These are phyloP conservation scores for Ganoderma multipileum DNA, from an alignment of 1,284 basidiomycete species.

Conservation along the genomic window DNA sequence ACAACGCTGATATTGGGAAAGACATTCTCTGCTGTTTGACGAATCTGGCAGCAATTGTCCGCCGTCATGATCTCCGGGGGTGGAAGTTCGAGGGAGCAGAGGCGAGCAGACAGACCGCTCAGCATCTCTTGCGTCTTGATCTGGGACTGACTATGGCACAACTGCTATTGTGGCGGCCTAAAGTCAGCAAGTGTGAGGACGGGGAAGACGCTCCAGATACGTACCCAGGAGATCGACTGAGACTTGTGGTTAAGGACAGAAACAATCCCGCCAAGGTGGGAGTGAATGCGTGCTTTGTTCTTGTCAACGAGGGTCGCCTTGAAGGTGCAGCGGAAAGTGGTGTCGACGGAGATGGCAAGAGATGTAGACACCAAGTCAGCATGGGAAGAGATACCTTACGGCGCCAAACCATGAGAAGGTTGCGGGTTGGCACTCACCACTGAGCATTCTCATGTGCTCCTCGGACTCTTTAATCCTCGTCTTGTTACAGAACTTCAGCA, in stretches of 20 bases:
- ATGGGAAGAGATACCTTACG: not conserved
- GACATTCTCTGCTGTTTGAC: not conserved
- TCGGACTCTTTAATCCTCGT: not conserved
- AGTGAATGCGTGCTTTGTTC: not conserved
- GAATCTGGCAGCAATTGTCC: not conserved
- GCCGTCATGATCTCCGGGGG: not conserved
- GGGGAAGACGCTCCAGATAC: not conserved
- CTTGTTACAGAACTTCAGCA: not conserved
- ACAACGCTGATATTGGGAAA: not conserved
- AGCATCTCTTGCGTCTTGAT: not conserved
- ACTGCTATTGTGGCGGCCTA: not conserved
- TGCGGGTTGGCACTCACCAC: not conserved
- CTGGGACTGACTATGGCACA: not conserved
- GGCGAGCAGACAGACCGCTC: not conserved
- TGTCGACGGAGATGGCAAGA: not conserved
- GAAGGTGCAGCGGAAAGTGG: not conserved
- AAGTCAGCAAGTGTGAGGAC: not conserved
- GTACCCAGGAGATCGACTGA: not conserved
- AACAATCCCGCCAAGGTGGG: not conserved
- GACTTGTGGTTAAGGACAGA: not conserved
- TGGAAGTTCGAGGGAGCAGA: not conserved
- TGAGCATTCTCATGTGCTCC: not conserved
- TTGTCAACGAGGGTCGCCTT: constrained; percentile 1
- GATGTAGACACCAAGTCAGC: not conserved
- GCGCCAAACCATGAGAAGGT: not conserved